Conservation (phyloP, 306 rosid genomes). For the Quercus dentata region DNA sequence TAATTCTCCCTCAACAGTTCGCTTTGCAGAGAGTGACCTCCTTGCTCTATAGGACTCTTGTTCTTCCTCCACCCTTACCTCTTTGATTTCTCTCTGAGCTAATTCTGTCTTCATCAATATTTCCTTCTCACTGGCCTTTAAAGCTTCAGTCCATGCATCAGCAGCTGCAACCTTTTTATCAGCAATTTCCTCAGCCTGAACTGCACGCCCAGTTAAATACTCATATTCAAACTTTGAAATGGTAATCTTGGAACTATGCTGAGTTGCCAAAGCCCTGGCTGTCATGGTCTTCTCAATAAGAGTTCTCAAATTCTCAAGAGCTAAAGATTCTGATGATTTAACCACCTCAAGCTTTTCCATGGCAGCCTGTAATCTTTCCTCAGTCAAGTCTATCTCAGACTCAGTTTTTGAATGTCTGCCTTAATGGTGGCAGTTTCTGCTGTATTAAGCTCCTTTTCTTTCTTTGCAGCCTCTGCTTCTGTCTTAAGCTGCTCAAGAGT, state of each 20-base stretch:
- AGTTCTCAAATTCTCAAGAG: slow-evolving; percentile 60
- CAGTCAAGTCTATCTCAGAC: slow-evolving; percentile 48
- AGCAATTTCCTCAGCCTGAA: slow-evolving; percentile 72
- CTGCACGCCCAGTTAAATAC: slow-evolving; percentile 68
- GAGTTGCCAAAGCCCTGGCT: slow-evolving; percentile 49
- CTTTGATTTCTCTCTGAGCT: slow-evolving; percentile 52
- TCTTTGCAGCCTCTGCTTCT: slow-evolving; percentile 52
- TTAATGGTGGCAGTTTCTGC: slow-evolving; percentile 45
- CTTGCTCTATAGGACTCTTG: slow-evolving; percentile 28
- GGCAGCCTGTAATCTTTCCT: slow-evolving; percentile 57
- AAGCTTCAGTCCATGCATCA: slow-evolving; percentile 83
- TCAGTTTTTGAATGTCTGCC: slow-evolving; percentile 50
- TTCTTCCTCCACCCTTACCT: slow-evolving; percentile 44
- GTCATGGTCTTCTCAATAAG: slow-evolving; percentile 53
- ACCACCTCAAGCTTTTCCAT: slow-evolving; percentile 68
- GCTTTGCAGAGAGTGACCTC: slow-evolving; percentile 34
- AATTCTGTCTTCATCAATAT: slow-evolving; percentile 48
- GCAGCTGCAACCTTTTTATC: slow-evolving; percentile 83
- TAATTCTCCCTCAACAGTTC: slow-evolving; percentile 40
- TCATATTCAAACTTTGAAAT: slow-evolving; percentile 81
- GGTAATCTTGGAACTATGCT: slow-evolving; percentile 54
- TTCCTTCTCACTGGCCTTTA: slow-evolving; percentile 88
- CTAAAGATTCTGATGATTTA: slow-evolving; percentile 53
- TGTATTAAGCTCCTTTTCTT: slow-evolving; percentile 41
- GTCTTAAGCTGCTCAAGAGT: slow-evolving; percentile 56